Evolutionary conservation across 2,329 filamentous ascomycete species (phyloP).

Genomic region (Pseudonectria buxi): DNA sequence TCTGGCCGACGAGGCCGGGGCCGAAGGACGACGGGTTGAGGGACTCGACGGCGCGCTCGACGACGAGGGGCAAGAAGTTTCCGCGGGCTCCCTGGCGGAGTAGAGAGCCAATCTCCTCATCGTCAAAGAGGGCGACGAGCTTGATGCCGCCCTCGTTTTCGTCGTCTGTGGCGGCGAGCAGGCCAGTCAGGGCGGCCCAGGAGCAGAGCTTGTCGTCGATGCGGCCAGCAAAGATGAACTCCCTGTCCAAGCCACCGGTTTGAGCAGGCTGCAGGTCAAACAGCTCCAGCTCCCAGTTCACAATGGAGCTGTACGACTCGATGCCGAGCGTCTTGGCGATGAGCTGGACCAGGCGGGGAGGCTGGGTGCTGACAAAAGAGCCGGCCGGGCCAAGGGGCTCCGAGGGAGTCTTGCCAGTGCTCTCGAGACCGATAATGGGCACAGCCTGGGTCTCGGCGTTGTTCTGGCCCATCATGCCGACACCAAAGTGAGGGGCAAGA

Average conservation of each 20-base stretch:
- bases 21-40: conserved; percentile 48
- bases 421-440: conserved; percentile 85
- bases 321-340: conserved; percentile 76
- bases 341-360: conserved; percentile 73
- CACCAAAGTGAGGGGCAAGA: conserved; percentile 88
- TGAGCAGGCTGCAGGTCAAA: conserved; percentile 84
- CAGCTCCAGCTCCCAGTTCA: conserved; percentile 96
- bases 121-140: conserved; percentile 89
- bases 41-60: conserved; percentile 75
- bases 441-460: conserved; percentile 93
- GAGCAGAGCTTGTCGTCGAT: conserved; percentile 98
- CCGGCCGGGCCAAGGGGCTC: conserved; percentile 54
- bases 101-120: conserved; percentile 90
- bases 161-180: conserved; percentile 59
- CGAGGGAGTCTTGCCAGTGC: conserved; percentile 37
- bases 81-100: conserved; percentile 83
- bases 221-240: conserved; percentile 90
- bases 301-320: conserved; percentile 61
- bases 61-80: conserved; percentile 76
- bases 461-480: conserved; percentile 57
- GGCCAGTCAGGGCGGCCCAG: conserved; percentile 79
- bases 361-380: conserved; percentile 77
- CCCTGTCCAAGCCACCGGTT: conserved; percentile 77
- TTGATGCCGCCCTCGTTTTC: conserved; percentile 66
- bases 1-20: conserved; percentile 64